Base-by-base conservation (phyloP, 2,329 filamentous ascomycete genomes). In the Botrytis sinoallii region DNA sequence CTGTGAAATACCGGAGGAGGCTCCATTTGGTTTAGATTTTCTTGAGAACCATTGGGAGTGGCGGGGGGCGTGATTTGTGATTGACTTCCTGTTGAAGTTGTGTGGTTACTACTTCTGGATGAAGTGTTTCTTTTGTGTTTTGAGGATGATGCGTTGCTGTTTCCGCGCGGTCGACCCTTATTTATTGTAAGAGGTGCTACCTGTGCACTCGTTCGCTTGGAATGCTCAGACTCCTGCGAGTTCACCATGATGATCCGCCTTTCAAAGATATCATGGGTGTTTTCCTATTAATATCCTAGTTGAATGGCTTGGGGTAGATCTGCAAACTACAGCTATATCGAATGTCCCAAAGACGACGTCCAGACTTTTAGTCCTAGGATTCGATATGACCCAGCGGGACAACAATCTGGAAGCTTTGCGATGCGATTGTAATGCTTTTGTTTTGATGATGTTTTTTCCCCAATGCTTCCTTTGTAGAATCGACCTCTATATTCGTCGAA, bases 1-100 rank as follows among this genome's bases (percentile, higher is more conserved):
- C 96, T 97, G 86, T 97, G 93, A 81, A 98, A 97, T 74, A 94
- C 86, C 3, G 92, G 86, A 10, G 86, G 83, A 69, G 81, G 79
- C 76, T 84, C 83, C 68, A 81, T 78, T 75, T 84, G 79, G 79
- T 82, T 81, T 75, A 83, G 79, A 78, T 84, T 78, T 78, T 93
- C 91, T 80, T 88, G 87, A 38, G 89, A 90, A 79, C 87, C 87
- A 82, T 91, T 90, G 29, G 93, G 93, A 14, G 93, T 95, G 75
- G 91, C 85, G 60, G 93, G 93, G 42, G 93, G 93, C 67, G 92
- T 95, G 83, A 95, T 92, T 77, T 94, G 90, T 40, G 79, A 78
- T 59, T 78, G 79, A 61, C 69, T 74, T 61, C 74, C 77, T 29
- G 77, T 71, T n/a, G 80, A 79, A 46, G 73, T 75, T 46, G 78